Base-by-base conservation (phyloP, 2,329 filamentous ascomycete genomes). In the Fusarium irregulare region DNA sequence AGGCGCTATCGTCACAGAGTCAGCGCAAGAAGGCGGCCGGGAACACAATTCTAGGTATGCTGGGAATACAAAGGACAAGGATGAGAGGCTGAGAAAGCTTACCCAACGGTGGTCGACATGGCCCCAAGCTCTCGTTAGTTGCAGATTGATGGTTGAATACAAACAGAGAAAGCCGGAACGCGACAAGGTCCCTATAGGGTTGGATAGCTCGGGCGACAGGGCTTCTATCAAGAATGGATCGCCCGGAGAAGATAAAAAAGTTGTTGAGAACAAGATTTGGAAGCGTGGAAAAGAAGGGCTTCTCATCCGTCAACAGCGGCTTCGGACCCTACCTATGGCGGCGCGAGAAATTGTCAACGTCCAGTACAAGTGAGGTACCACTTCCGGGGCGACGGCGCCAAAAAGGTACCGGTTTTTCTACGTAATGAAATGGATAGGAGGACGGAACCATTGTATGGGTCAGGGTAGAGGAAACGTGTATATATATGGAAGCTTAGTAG, bases 1-100 rank as follows among this genome's bases (percentile, higher is more conserved):
- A 99, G 67, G 94, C 93, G 73, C 94, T 89, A 75, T 27, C 63
- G 54, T 46, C 11, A 20, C 16, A 30, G 44, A 41, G 55, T 75
- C 51, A 69, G 64, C 55, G 44, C 27, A 41, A 21, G 47, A 27
- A 46, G 37, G 20, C 32, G n/a, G 32, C 14, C 8, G 41, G 25
- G 42, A 54, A 54, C 12, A 13, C 61, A 73, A 49, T 37, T 25
- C 41, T 16, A 47, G 6, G 23, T 12, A 3, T 4, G 13, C 30
- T 50, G 11, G 7, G 20, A 47, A 10, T 25, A 21, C 30, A 14
- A 18, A 27, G 11, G 20, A 28, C 16, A 41, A 60, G 47, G 18
- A 27, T 13, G 7, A 28, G 41, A 40, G 34, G 30, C 30, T 12
- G 23, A 37, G 12, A 49, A 60, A 34, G 45, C 78, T 64, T 79